phyloP scores from a whole-genome alignment of 495 filamentous ascomycete species.

The Aspergillus bridgeri region DNA sequence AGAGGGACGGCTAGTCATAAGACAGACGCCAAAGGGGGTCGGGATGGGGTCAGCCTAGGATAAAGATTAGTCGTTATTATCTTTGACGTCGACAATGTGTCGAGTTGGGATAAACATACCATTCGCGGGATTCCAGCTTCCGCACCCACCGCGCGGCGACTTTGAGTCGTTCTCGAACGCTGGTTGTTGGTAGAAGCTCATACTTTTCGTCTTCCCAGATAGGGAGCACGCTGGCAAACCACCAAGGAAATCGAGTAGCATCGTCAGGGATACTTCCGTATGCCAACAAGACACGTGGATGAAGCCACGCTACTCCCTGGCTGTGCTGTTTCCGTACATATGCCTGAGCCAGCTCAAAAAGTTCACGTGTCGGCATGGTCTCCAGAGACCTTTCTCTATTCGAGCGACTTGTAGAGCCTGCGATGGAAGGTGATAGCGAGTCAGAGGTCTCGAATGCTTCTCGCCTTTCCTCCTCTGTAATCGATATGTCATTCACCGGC shows the following conservation, averaged over 20 bases:
- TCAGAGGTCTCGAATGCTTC: constrained; percentile 59
- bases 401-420: constrained; percentile 10
- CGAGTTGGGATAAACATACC: constrained; percentile 55
- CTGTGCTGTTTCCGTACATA: constrained; percentile 67
- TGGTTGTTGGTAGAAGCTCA: constrained; percentile 61
- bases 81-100: not conserved
- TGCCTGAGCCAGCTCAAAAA: constrained; percentile 59
- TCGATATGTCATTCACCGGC: constrained; percentile 72
- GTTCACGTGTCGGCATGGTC: constrained; percentile 62
- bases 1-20: constrained; percentile 53
- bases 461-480: constrained; percentile 73
- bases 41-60: constrained; percentile 30
- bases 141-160: constrained; percentile 72
- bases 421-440: constrained; percentile 10
- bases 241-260: constrained; percentile 78
- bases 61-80: constrained; percentile 15
- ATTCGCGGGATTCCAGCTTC: constrained; percentile 66
- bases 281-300: constrained; percentile 61
- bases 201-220: constrained; percentile 78
- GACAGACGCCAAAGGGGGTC: constrained; percentile 33
- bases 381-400: constrained; percentile 41
- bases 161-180: constrained; percentile 77
- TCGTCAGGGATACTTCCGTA: constrained; percentile 76
- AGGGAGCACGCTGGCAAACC: constrained; percentile 81
- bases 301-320: constrained; percentile 68